These are phyloP conservation scores for Sugiyamaella grinbergsii DNA, from an alignment of 1,139 yeast species.

Conservation along the genomic window DNA sequence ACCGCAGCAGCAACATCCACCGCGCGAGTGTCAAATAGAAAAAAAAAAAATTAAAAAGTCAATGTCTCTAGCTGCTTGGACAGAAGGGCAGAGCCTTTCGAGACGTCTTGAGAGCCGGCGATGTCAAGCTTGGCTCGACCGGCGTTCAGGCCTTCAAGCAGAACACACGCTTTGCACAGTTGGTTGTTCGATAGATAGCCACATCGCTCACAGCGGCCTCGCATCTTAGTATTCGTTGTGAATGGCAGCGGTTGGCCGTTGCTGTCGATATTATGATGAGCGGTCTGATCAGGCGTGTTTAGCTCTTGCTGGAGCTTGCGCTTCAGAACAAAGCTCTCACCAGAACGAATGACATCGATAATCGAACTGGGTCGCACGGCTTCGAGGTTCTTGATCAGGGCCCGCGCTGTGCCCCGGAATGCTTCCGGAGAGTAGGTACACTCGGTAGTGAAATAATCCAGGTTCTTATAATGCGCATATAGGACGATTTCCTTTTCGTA, in stretches of 20 bases:
- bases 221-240: conserved; percentile 11
- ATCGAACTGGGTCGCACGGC: conserved; percentile 91
- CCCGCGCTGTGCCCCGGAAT: conserved; percentile 95
- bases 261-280: conserved; percentile 24
- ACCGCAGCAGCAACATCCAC: background rate
- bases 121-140: conserved; percentile 56
- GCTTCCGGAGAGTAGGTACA: conserved; percentile 99
- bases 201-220: conserved; percentile 69
- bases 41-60: conserved; percentile 59
- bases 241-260: conserved; percentile 18
- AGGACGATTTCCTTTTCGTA: conserved; percentile 97
- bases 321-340: conserved; percentile 77
- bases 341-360: conserved; percentile 90
- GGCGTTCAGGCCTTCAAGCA: conserved; percentile 80
- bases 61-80: conserved; percentile 66
- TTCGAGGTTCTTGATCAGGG: conserved; percentile 84
- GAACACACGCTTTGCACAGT: conserved; percentile 90
- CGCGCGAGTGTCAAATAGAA: no score
- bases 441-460: conserved; percentile 96
- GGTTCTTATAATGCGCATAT: conserved; percentile 93
- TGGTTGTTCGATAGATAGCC: conserved; percentile 88
- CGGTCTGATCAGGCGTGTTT: conserved; percentile 35
- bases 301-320: conserved; percentile 49
- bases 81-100: conserved; percentile 70
- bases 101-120: conserved; percentile 41